Evolutionary conservation across 805 yeast species (phyloP), one percentile per base, ranked within the genome.

Genomic region (Brettanomyces nanus): DNA sequence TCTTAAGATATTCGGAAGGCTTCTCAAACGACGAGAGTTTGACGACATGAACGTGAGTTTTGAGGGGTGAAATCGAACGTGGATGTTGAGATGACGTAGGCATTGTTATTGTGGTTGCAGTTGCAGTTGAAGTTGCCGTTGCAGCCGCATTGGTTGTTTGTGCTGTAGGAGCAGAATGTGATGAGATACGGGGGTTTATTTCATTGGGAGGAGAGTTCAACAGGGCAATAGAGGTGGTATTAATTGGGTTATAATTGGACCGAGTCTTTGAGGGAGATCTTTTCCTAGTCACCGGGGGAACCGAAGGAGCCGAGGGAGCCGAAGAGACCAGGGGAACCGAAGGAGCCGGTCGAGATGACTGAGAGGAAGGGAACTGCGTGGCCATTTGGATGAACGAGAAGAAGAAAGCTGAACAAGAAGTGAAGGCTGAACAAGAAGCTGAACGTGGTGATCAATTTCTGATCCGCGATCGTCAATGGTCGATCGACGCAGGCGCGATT

Each of bases 11-110:
- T 33, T 78, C 83, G 4, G 51, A 36, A 54, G 89, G 87, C 36
- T 75, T 85, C 58, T 90, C 90, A 35, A 87, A 62, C 0, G 97
- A 79, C 11, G 74, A 59, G 35, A 92, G 65, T 4, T 85, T 77
- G n/a, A 89, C 72, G 31, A 82, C 73, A 54, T 77, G 78, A 2
- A 69, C 65, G 40, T 59, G 59, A 31, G 56, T 59, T 38, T 61
- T 56, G n/a, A 58, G n/a, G n/a, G n/a, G 26, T 23, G 11, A 23
- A 23, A 11, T 9, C 7, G 26, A 11, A 9, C 10, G 26, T 23
- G 31, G 14, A 28, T 9, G 31, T 15, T 7, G 9, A 9, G 18
- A 14, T 15, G 18, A 15, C 31, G 31, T 32, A 13, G 35, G 3
- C 17, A 19, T 13, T 21, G 19, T 32, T 11, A 14, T 19, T 19